Percentiles rank a stretch among this genome's conserved stretches.
phyloP scores from a whole-genome alignment of 2,329 filamentous ascomycete species.

The Fusarium nanum region DNA sequence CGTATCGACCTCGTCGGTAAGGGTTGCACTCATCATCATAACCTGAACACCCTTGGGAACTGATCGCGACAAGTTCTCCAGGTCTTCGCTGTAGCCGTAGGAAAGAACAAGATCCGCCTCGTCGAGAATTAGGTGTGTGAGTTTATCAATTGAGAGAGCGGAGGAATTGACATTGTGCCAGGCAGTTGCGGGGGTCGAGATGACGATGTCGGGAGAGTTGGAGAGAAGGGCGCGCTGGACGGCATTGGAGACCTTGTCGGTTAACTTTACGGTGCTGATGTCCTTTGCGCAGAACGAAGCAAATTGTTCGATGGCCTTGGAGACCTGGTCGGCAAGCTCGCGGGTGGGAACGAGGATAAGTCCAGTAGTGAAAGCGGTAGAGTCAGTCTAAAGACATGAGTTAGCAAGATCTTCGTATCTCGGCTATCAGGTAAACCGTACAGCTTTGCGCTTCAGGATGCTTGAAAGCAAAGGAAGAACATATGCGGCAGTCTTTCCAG shows the following conservation, averaged over 20 bases:
- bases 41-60: slow-evolving; percentile 90
- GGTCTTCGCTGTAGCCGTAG: slow-evolving; percentile 93
- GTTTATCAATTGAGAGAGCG: slow-evolving; percentile 74
- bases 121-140: slow-evolving; percentile 87
- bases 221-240: slow-evolving; percentile 89
- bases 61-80: slow-evolving; percentile 80
- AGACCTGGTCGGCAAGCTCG: slow-evolving; percentile 92
- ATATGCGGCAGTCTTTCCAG: slow-evolving; percentile 97
- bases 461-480: slow-evolving; percentile 87
- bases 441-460: slow-evolving; percentile 81
- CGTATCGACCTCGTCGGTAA: slow-evolving; percentile 87
- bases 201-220: slow-evolving; percentile 86
- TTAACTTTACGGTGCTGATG: slow-evolving; percentile 84
- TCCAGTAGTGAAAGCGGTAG: slow-evolving; percentile 71
- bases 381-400: slow-evolving; percentile 56
- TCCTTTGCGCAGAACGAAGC: slow-evolving; percentile 87
- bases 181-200: slow-evolving; percentile 89
- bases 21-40: slow-evolving; percentile 91
- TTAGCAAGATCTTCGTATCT: slow-evolving; percentile 14
- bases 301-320: slow-evolving; percentile 80
- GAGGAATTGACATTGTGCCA: slow-evolving; percentile 76
- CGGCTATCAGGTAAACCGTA: slow-evolving; percentile 48
- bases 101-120: slow-evolving; percentile 94
- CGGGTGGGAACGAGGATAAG: slow-evolving; percentile 93
- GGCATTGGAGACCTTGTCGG: slow-evolving; percentile 88